Conservation (phyloP, 2,329 filamentous ascomycete species). For the Boeremia exigua region DNA sequence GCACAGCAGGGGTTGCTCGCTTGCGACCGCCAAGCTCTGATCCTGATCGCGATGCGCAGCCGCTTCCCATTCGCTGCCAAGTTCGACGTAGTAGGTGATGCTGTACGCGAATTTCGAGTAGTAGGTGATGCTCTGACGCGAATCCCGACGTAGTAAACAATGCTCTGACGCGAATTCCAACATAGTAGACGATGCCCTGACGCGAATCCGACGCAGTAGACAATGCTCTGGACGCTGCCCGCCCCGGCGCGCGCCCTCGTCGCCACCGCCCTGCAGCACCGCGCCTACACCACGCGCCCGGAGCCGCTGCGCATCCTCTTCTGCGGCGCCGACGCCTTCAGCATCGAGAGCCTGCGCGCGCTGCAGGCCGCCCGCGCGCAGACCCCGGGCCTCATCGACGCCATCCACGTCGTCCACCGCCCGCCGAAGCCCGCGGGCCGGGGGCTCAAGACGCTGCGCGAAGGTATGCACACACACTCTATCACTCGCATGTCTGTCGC, state of each 20-base stretch:
- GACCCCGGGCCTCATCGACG: constrained; percentile 54
- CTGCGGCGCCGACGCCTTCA: constrained; percentile 93
- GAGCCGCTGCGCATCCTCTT: constrained; percentile 82
- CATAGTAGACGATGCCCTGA: too few relatives aligned
- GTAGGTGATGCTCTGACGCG: too few relatives aligned
- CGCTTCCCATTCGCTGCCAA: too few relatives aligned
- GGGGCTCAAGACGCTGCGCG: constrained; percentile 69
- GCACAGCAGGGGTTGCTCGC: too few relatives aligned
- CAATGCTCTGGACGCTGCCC: constrained; percentile 32
- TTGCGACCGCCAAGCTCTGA: too few relatives aligned
- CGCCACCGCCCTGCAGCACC: background rate
- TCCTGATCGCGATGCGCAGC: too few relatives aligned
- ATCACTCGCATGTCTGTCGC: background rate
- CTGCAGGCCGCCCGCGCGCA: constrained; percentile 65
- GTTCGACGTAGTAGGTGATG: too few relatives aligned
- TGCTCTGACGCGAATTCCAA: too few relatives aligned
- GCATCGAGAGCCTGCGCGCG: constrained; percentile 75
- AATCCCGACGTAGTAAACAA: too few relatives aligned
- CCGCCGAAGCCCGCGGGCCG: constrained; percentile 80
- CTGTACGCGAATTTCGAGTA: too few relatives aligned
- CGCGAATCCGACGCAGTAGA: too few relatives aligned
- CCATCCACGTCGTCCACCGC: constrained; percentile 84
- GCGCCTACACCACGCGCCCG: background rate
- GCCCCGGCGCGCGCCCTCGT: constrained; percentile 29
- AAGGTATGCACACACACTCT: constrained; percentile 62